Conservation (phyloP, 306 rosid species). For the Corylus avellana region DNA sequence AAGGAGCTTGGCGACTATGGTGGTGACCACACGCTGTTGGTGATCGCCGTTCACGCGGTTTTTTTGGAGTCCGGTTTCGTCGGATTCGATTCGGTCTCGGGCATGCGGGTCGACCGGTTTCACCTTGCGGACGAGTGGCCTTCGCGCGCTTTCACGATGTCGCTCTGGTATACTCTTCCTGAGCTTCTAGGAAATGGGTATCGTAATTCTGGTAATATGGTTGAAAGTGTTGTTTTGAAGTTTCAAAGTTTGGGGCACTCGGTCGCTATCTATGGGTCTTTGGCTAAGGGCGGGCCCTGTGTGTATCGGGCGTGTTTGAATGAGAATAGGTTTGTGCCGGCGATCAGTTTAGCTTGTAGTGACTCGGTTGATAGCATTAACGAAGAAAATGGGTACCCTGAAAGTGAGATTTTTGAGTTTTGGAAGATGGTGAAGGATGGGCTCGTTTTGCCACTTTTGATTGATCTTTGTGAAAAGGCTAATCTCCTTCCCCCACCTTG, state of each 20-base stretch:
- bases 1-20: slow-evolving; percentile 44
- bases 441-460: slow-evolving; percentile 71
- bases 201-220: slow-evolving; percentile 5
- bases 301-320: slow-evolving; percentile 48
- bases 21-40: slow-evolving; percentile 44
- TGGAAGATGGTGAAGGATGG: slow-evolving; percentile 82
- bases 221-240: slow-evolving; percentile 47
- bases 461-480: slow-evolving; percentile 68
- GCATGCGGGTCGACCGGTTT: slow-evolving; percentile 27
- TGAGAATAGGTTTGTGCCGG: slow-evolving; percentile 38
- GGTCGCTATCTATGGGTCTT: slow-evolving; percentile 62
- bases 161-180: slow-evolving; percentile 61
- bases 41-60: slow-evolving; percentile 61
- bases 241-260: slow-evolving; percentile 58
- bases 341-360: slow-evolving; percentile 36
- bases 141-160: slow-evolving; percentile 39
- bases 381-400: slow-evolving; percentile 20
- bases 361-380: slow-evolving; percentile 23
- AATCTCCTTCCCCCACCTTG: slow-evolving; percentile 65
- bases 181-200: slow-evolving; percentile 40
- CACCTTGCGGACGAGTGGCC: slow-evolving; percentile 44
- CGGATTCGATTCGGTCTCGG: slow-evolving; percentile 38
- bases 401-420: slow-evolving; percentile 49
- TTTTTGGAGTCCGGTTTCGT: slow-evolving; percentile 78
- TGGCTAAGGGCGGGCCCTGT: slow-evolving; percentile 42